Conservation (phyloP, 345 rosid genomes). For the Mallotus nudiflorus region DNA sequence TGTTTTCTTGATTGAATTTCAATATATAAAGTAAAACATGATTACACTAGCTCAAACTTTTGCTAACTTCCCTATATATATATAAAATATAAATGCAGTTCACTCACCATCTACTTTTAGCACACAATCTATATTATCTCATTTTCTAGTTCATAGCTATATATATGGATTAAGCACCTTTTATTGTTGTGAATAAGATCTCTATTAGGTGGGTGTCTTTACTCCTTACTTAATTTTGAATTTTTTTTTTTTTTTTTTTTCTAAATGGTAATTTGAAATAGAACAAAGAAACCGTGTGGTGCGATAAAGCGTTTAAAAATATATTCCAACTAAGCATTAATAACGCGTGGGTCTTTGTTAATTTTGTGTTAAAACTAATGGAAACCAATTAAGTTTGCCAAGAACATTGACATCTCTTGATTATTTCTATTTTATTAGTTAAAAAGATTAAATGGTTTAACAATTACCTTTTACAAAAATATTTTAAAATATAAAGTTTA, state of each 20-base stretch:
- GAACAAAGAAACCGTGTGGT: slow-evolving; percentile 18
- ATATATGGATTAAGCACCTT: not conserved
- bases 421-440: not conserved
- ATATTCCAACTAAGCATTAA: slow-evolving; percentile 12
- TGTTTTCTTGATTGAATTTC: not conserved
- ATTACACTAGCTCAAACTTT: too few relatives aligned
- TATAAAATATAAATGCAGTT: too few relatives aligned
- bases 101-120: too few relatives aligned
- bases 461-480: too few relatives aligned
- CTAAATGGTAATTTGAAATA: not conserved
- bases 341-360: slow-evolving; percentile 7
- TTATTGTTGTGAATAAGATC: not conserved
- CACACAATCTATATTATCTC: too few relatives aligned
- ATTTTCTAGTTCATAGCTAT: too few relatives aligned
- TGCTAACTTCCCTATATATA: too few relatives aligned
- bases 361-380: not conserved
- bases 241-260: slow-evolving; percentile 8
- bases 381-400: slow-evolving; percentile 12
- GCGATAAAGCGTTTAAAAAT: not conserved
- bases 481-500: too few relatives aligned
- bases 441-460: too few relatives aligned
- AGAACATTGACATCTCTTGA: not conserved
- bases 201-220: not conserved
- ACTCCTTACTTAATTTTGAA: too few relatives aligned
- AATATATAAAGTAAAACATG: too few relatives aligned